phyloP scores from a whole-genome alignment of 2,329 filamentous ascomycete species.

The Stemphylium beticola region DNA sequence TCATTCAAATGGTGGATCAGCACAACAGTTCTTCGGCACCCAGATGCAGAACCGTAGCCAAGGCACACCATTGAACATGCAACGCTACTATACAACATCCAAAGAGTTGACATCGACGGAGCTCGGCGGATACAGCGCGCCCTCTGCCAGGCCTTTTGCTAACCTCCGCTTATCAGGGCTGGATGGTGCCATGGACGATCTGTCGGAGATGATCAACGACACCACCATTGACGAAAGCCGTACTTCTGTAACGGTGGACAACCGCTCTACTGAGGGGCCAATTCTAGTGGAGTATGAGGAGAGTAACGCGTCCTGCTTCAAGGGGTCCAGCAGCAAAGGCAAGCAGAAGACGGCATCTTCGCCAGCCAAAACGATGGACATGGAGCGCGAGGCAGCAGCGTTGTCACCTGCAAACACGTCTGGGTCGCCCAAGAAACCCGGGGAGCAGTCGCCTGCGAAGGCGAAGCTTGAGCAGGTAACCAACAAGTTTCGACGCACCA shows the following conservation, averaged over 20 bases:
- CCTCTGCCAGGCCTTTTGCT: conserved; percentile 26
- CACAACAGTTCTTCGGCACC: conserved; percentile 34
- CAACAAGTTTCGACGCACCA: conserved; percentile 51
- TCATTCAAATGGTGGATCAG: conserved; percentile 13
- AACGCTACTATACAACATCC: conserved; percentile 33
- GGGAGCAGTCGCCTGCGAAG: conserved; percentile 53
- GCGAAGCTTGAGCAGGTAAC: conserved; percentile 56
- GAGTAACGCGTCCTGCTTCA: conserved; percentile 41
- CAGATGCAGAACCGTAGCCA: conserved; percentile 31
- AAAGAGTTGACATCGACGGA: conserved; percentile 28
- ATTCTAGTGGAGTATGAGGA: conserved; percentile 22
- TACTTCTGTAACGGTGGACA: conserved; percentile 11
- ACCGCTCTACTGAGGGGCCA: conserved; percentile 8
- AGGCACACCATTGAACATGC: conserved; percentile 29
- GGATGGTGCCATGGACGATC: conserved; percentile 50
- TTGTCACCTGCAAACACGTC: conserved; percentile 34
- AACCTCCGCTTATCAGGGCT: conserved; percentile 41
- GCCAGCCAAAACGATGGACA: conserved; percentile 27
- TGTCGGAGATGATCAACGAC: conserved; percentile 38
- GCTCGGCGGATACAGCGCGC: conserved; percentile 9
- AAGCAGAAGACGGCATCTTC: conserved; percentile 40
- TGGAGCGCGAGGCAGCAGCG: conserved; percentile 19
- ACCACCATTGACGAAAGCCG: conserved; percentile 20
- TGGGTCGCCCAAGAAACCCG: conserved; percentile 45
- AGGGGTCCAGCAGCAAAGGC: conserved; percentile 34